Conservation (phyloP, 2,329 filamentous ascomycete species). For the Cercospora sp. region DNA sequence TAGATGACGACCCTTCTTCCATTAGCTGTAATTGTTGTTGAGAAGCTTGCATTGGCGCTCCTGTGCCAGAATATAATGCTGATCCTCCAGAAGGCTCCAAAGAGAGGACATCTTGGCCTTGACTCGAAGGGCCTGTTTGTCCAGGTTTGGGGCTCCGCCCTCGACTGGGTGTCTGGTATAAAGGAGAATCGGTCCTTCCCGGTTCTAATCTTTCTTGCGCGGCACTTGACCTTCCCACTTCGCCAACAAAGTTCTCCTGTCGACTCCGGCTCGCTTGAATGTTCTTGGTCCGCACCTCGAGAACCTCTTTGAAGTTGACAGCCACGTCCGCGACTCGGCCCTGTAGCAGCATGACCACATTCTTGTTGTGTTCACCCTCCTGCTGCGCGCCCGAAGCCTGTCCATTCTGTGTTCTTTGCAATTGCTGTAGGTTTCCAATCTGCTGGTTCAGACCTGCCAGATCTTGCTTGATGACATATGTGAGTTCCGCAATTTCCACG, state of each 20-base stretch:
- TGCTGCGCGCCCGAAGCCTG: slow-evolving; percentile 54
- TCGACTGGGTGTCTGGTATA: slow-evolving; percentile 79
- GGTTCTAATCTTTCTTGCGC: slow-evolving; percentile 45
- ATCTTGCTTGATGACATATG: slow-evolving; percentile 97
- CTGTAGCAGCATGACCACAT: slow-evolving; percentile 88
- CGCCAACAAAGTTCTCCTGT: slow-evolving; percentile 95
- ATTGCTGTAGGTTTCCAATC: slow-evolving; percentile 76
- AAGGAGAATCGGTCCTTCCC: slow-evolving; percentile 50
- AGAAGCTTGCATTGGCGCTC: slow-evolving; percentile 28
- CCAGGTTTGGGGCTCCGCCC: slow-evolving; percentile 54
- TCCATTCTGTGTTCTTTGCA: slow-evolving; percentile 71
- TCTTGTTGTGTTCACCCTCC: slow-evolving; percentile 96
- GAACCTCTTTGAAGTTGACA: slow-evolving; percentile 93
- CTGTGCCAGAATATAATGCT: slow-evolving; percentile 43
- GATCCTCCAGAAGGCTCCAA: slow-evolving; percentile 42
- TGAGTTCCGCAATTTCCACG: slow-evolving; percentile 94
- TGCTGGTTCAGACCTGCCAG: slow-evolving; percentile 81
- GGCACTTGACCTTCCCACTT: slow-evolving; percentile 64
- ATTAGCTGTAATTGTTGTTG: slow-evolving; percentile 84
- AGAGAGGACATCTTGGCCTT: slow-evolving; percentile 51
- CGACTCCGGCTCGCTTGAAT: slow-evolving; percentile 89
- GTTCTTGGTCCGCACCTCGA: slow-evolving; percentile 95
- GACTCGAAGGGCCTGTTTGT: slow-evolving; percentile 36
- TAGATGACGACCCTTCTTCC: slow-evolving; percentile 84
- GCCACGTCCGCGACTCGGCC: slow-evolving; percentile 90